Evolutionary conservation across 108 stramenopile species (phyloP).

Genomic region (Schizochytrium sp.): DNA sequence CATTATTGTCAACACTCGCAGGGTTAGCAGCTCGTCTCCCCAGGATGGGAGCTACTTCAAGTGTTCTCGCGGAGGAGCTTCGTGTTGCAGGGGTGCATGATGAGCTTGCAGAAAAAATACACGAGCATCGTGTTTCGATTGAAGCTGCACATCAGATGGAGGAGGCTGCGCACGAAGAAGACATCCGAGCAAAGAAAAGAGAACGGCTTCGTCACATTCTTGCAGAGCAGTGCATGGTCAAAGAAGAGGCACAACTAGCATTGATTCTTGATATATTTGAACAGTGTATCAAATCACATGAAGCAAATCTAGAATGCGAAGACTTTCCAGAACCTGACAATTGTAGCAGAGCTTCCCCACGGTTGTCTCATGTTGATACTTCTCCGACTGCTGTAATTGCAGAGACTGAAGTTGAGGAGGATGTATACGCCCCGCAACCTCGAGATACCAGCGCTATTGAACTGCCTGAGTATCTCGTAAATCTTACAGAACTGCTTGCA

Average conservation of each 20-base stretch:
- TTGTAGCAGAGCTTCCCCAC: not conserved
- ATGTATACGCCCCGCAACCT: constrained; percentile 23
- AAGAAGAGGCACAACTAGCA: not conserved
- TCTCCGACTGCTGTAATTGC: not conserved
- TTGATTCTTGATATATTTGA: not conserved
- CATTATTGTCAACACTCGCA: too few species aligned
- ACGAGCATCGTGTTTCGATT: not conserved
- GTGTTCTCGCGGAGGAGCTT: not conserved
- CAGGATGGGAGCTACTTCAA: not conserved
- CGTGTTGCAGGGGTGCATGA: not conserved
- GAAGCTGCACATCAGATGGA: not conserved
- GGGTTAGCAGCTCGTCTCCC: not conserved
- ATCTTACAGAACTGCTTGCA: constrained; percentile 21
- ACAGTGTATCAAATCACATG: not conserved
- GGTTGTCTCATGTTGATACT: not conserved
- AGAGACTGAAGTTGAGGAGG: not conserved
- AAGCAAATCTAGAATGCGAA: not conserved
- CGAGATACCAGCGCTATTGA: not conserved
- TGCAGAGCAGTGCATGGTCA: not conserved
- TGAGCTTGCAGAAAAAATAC: not conserved
- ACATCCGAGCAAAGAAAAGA: not conserved
- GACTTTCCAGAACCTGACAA: not conserved
- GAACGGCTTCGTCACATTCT: not conserved
- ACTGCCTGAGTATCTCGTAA: not conserved
- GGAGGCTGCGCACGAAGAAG: not conserved